Base-by-base conservation (phyloP, 2,329 filamentous ascomycete species). In the Aspergillus neoniger region DNA sequence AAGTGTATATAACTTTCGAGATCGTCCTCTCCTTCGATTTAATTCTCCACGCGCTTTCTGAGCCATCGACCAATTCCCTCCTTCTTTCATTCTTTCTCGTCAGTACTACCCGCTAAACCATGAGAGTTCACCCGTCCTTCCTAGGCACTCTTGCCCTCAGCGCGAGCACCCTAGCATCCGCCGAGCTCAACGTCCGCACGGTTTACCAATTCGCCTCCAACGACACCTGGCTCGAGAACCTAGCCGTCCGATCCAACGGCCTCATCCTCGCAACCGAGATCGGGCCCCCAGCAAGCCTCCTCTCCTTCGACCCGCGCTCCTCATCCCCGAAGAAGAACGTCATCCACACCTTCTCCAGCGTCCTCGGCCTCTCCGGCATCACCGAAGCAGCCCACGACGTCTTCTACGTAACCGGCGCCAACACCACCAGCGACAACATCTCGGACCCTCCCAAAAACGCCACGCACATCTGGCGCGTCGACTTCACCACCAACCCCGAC, bases 141-240 rank as follows among this genome's bases (percentile, higher is more conserved):
- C 17, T 19, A 32, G 30, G 30, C 41, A 44, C 41, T 3, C 41
- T 44, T 21, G 41, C 41, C 9, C 10, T 44, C 17, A 21, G 5
- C 4, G 17, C 41, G 2, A 43, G 15, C 17, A 43, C 39, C 39
- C 39, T 43, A 17, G 15, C 10, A 21, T 44, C 23, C 23, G 36
- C 51, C 19, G 14, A 41, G n/a, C 51, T 53, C 7, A 19, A 36
- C 8, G 30, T 41, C 6, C 51, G 51, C 12, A 53, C 51, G 19
- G 14, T 53, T 15, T 53, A 39, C 51, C 51, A 53, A 41, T 53
- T 53, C 36, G 12, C 36, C 21, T 53, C 51, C 17, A 53, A 53
- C 36, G 51, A 53, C 21, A 53, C 51, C 51, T 53, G 51, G 51
- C 36, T 53, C 9, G 51, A 53, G 36, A 53, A 53, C 15, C 51